Evolutionary conservation across 805 yeast genomes (phyloP).

Genomic region (Priceomyces fermenticarens): DNA sequence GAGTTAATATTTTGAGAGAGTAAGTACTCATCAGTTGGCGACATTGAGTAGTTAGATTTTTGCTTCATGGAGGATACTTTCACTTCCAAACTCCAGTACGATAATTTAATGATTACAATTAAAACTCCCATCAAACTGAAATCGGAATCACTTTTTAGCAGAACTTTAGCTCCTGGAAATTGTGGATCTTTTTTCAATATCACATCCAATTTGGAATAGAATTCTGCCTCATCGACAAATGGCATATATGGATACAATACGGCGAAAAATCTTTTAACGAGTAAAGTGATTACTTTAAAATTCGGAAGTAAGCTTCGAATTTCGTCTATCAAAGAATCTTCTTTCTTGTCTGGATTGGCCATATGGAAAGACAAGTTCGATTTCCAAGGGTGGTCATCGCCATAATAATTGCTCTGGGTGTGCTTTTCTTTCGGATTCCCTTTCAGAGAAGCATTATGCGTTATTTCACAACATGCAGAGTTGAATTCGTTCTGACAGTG

Average conservation of each 20-base stretch:
- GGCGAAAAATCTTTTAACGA: slow-evolving; percentile 23
- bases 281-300: slow-evolving; percentile 20
- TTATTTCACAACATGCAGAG: background rate
- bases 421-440: background rate
- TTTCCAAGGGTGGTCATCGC: background rate
- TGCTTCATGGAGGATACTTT: no score
- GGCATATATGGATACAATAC: slow-evolving; percentile 25
- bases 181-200: no score
- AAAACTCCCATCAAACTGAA: background rate
- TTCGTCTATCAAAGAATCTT: slow-evolving; percentile 12
- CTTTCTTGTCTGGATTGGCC: background rate
- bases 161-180: no score
- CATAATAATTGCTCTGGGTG: background rate
- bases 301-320: slow-evolving; percentile 22
- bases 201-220: slow-evolving; percentile 12
- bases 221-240: slow-evolving; percentile 22
- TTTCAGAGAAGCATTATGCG: background rate
- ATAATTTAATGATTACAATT: background rate
- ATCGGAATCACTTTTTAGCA: background rate
- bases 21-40: no score
- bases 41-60: no score
- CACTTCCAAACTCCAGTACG: background rate
- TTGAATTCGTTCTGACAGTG: background rate
- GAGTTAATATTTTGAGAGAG: background rate
- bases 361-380: background rate